Base-by-base conservation (phyloP, 2,329 filamentous ascomycete genomes). In the Sphaerulina vaccinii region DNA sequence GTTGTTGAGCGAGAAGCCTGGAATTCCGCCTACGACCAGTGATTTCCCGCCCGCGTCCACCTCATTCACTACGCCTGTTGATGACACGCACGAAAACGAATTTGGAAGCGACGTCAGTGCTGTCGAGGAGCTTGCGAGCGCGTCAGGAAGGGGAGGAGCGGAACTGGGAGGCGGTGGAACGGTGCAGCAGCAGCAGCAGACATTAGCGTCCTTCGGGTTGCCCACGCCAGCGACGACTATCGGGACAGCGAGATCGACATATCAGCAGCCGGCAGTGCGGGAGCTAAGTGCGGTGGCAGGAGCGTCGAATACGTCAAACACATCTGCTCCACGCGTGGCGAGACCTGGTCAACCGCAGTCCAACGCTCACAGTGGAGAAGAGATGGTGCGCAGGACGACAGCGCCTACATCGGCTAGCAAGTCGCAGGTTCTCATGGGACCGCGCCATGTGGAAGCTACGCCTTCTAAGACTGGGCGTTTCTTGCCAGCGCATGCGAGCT, bases 1-100 rank as follows among this genome's bases (percentile, higher is more conserved):
- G 76, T 68, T 79, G 64, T 62, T 76, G 50, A 63, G 62, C 56
- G 67, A 68, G 54, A 75, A 73, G 62, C 73, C 75, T 36, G 73
- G 73, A 57, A 54, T 76, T 41, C 73, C 75, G 19, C 52, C 62
- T 27, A 33, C 39, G 1, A 54, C 49, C 27, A 55, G 45, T 22
- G 49, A 51, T 13, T 52, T 61, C 22, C 62, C 62, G 40, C 62
- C 59, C 11, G 58, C 49, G 5, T 46, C 57, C 10, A 56, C 48
- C 18, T 57, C 51, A 35, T 57, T 56, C 24, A 35, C 52, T 5
- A 38, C 47, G 21, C 42, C 52, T 8, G 47, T 35, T 43, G 51
- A 38, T 10, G 22, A 54, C n/a, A 39, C 52, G 7, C 19, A 54
- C n/a, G 42, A 43, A 21, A 51, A 29, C 33, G 54, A 54, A 44